phyloP scores from a whole-genome alignment of 345 rosid genomes.

The Garcia nutans region DNA sequence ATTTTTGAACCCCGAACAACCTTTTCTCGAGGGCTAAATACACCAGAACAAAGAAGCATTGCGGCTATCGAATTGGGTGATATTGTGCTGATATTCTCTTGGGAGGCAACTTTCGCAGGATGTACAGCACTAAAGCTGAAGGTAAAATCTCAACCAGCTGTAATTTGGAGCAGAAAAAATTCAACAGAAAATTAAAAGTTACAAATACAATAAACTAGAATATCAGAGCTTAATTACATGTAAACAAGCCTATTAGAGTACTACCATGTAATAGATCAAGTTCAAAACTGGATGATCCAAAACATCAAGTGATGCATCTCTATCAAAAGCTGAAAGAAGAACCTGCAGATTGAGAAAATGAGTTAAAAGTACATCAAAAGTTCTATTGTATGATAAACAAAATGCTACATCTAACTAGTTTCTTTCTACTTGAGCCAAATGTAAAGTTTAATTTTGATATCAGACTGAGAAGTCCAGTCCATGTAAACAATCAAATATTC shows the following conservation, averaged over 20 bases:
- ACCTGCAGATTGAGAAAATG: slow-evolving; percentile 46
- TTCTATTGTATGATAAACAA: background rate
- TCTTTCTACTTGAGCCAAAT: background rate
- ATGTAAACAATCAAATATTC: too few species aligned
- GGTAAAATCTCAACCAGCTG: slow-evolving; percentile 97
- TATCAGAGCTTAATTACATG: background rate
- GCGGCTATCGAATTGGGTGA: slow-evolving; percentile 72
- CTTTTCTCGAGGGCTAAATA: slow-evolving; percentile 9
- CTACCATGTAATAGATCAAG: slow-evolving; percentile 94
- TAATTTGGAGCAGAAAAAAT: slow-evolving; percentile 18
- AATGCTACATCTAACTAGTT: background rate
- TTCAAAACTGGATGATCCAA: slow-evolving; percentile 89
- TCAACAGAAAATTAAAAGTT: slow-evolving; percentile 1
- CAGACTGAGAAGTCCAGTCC: too few species aligned
- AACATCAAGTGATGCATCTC: slow-evolving; percentile 76
- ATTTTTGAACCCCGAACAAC: slow-evolving; percentile 5
- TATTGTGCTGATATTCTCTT: slow-evolving; percentile 91
- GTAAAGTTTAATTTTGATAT: background rate
- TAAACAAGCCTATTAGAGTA: slow-evolving; percentile 25
- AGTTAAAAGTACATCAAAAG: slow-evolving; percentile 1
- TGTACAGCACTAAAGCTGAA: slow-evolving; percentile 85
- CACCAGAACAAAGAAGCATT: slow-evolving; percentile 2
- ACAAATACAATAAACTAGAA: background rate
- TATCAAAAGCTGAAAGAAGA: slow-evolving; percentile 76
- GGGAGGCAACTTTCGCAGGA: slow-evolving; percentile 90